These are phyloP conservation scores for Daldinia childiae DNA, from an alignment of 495 filamentous ascomycete genomes.

Conservation along the genomic window DNA sequence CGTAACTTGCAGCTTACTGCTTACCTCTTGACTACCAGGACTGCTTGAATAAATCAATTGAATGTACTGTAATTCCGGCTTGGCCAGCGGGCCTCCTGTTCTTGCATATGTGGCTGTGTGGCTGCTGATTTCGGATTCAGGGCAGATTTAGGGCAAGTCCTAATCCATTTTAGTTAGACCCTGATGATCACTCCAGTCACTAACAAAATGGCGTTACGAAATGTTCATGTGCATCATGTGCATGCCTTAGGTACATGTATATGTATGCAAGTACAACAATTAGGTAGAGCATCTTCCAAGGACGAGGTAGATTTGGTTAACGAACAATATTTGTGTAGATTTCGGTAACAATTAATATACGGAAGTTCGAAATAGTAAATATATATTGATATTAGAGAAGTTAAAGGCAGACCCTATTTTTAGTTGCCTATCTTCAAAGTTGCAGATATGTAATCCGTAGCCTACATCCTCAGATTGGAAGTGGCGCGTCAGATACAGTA, in stretches of 20 bases:
- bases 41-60: not conserved
- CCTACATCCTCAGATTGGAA: not conserved
- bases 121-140: conserved; percentile 28
- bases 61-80: not conserved
- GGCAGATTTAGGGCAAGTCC: conserved; percentile 21
- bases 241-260: not conserved
- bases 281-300: conserved; percentile 8
- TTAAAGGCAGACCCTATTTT: not conserved
- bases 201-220: conserved; percentile 13
- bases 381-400: not conserved
- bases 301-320: not conserved
- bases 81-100: conserved; percentile 7
- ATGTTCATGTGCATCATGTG: conserved; percentile 19
- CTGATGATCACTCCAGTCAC: conserved; percentile 30
- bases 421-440: not conserved
- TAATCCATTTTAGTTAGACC: conserved; percentile 7
- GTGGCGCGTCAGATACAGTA: not conserved
- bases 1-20: conserved; percentile 20
- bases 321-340: not conserved
- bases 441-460: not conserved
- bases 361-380: not conserved
- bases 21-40: not conserved
- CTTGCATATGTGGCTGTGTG: conserved; percentile 33
- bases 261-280: not conserved
- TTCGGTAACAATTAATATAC: not conserved